phyloP scores from a whole-genome alignment of 2,329 filamentous ascomycete genomes.

The Ophiocordyceps camponoti-leonardi region DNA sequence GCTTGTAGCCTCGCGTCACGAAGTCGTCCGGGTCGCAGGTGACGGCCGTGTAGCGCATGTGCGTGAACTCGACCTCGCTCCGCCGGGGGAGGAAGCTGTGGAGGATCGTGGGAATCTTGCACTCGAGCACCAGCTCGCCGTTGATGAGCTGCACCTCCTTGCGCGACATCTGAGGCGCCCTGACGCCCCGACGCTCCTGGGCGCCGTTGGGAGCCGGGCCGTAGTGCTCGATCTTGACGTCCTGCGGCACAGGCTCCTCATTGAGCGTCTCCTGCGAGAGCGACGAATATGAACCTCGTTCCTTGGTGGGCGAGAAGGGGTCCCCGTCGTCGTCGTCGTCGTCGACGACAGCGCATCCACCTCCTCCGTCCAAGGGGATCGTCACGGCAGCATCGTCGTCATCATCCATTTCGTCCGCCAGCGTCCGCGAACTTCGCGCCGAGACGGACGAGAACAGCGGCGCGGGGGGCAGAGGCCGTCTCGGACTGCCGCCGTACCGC shows the following conservation, averaged over 20 bases:
- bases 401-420: slow-evolving; percentile 16
- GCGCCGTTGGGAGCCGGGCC: slow-evolving; percentile 74
- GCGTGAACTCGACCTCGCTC: slow-evolving; percentile 90
- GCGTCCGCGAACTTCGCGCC: slow-evolving; percentile 29
- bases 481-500: slow-evolving; percentile 72
- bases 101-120: slow-evolving; percentile 96
- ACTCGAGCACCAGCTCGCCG: slow-evolving; percentile 91
- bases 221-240: slow-evolving; percentile 58
- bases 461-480: slow-evolving; percentile 72
- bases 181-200: slow-evolving; percentile 74
- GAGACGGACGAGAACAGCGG: slow-evolving; percentile 54
- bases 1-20: slow-evolving; percentile 70
- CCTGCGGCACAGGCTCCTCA: slow-evolving; percentile 18
- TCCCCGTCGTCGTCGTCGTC: slow-evolving; percentile 33
- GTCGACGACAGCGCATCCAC: slow-evolving; percentile 31
- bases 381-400: slow-evolving; percentile 50
- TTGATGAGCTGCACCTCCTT: slow-evolving; percentile 96
- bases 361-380: slow-evolving; percentile 49
- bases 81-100: slow-evolving; percentile 91
- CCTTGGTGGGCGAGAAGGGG: slow-evolving; percentile 50
- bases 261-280: slow-evolving; percentile 38
- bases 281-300: slow-evolving; percentile 38
- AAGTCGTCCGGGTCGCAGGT: slow-evolving; percentile 96
- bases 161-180: slow-evolving; percentile 72
- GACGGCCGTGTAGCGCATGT: slow-evolving; percentile 98